A percentile compares a stretch with the other conserved stretches of the same genome.
Evolutionary conservation across 2,329 filamentous ascomycete genomes (phyloP).

Genomic region (Monilinia fructicola): DNA sequence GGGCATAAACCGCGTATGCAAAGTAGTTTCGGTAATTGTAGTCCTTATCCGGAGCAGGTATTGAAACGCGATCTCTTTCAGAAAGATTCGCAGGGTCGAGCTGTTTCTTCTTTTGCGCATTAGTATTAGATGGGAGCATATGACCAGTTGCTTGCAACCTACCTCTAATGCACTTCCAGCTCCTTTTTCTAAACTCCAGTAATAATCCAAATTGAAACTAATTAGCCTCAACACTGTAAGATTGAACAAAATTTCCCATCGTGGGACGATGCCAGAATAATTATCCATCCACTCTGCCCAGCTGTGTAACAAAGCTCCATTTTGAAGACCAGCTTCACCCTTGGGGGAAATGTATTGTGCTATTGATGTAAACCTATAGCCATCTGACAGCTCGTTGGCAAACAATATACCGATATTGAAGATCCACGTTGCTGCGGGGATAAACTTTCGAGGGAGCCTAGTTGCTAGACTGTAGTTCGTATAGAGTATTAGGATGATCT

Average conservation of each 20-base stretch:
- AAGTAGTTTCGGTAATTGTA: conserved; percentile 85
- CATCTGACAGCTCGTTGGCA: conserved; percentile 79
- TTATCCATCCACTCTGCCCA: conserved; percentile 75
- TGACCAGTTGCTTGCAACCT: conserved; percentile 41
- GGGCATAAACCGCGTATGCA: conserved; percentile 86
- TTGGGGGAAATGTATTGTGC: conserved; percentile 51
- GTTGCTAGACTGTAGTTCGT: conserved; percentile 81
- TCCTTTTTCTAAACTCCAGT: conserved; percentile 75
- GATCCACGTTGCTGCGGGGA: conserved; percentile 78
- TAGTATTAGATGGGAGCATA: conserved; percentile 46
- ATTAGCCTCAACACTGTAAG: conserved; percentile 88
- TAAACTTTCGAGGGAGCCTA: conserved; percentile 63
- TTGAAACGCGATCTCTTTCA: conserved; percentile 80
- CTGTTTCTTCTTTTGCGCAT: conserved; percentile 91
- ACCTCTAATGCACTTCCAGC: conserved; percentile 77
- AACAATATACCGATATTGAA: conserved; percentile 88
- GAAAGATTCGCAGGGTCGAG: conserved; percentile 83
- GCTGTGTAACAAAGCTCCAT: conserved; percentile 26
- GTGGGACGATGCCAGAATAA: conserved; percentile 76
- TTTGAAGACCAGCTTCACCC: conserved; percentile 18
- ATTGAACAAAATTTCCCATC: conserved; percentile 98
- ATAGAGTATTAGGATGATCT: conserved; percentile 77
- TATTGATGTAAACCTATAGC: conserved; percentile 71
- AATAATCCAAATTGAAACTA: conserved; percentile 96
- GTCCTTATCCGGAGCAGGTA: conserved; percentile 68